Evolutionary conservation across 2,329 filamentous ascomycete species (phyloP), one percentile per base, ranked within the genome.

Genomic region (Xylariales sp.): DNA sequence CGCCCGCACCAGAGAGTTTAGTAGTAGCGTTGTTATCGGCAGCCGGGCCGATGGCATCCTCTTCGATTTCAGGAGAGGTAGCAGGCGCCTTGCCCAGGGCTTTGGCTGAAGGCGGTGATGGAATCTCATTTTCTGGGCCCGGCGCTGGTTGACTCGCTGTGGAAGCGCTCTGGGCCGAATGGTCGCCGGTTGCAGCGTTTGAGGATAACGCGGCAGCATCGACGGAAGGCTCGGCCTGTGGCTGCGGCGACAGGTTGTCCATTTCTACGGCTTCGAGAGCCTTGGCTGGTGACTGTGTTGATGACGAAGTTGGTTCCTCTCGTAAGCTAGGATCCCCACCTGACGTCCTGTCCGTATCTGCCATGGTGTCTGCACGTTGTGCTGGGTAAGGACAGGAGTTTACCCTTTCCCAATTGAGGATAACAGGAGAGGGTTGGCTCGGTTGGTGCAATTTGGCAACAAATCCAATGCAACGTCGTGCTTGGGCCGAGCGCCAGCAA

Each of bases 1-100:
- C 16, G n/a, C n/a, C n/a, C n/a, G n/a, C n/a, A n/a, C n/a, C n/a
- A n/a, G n/a, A n/a, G n/a, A n/a, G n/a, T n/a, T n/a, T n/a, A 5
- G 11, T 18, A 10, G 25, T 20, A 11, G 32, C 19, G 16, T 38
- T 27, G 11, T 57, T 51, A 29, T 63, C 60, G 8, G 23, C 35
- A 33, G 33, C 29, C 4, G 36, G 31, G 15, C 40, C 23, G 15
- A 34, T 42, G 29, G 44, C 32, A 14, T 40, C 30, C 30, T 47
- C 41, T 6, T 46, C 43, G 16, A n/a, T 8, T 15, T 29, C 10
- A 14, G 25, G 21, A 12, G 30, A 6, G n/a, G 29, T 14, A n/a
- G 37, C 37, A 5, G 37, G 37, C 14, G 37, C 37, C 20, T 39
- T 39, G 19, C 37, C 37, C 37, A 39, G 14, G 5, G 37, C 37